Percentiles rank a stretch among this genome's conserved stretches.
Evolutionary conservation across 2,329 filamentous ascomycete species (phyloP).

Genomic region (Fusarium sp.): DNA sequence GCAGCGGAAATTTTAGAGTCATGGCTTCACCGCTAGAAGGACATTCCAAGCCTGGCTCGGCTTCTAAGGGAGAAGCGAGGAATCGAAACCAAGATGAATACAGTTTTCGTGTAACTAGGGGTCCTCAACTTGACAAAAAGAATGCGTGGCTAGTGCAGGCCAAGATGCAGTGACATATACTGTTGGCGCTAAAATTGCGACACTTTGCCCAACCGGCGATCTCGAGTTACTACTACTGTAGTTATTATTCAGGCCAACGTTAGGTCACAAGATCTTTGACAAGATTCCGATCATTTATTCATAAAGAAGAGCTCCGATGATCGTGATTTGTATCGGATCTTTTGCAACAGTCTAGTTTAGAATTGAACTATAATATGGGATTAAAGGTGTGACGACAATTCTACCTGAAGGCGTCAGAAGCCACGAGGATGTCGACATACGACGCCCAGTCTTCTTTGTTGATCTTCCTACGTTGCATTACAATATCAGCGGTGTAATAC

Average conservation of each 20-base stretch:
- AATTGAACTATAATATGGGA: not conserved
- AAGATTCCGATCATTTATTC: not conserved
- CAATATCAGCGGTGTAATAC: not conserved
- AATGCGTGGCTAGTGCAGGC: slow-evolving; percentile 34
- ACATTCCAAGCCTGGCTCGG: slow-evolving; percentile 13
- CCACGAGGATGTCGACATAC: slow-evolving; percentile 46
- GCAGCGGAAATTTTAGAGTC: not conserved
- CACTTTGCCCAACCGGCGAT: slow-evolving; percentile 9
- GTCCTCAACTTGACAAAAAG: slow-evolving; percentile 9
- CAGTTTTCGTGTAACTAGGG: slow-evolving; percentile 25
- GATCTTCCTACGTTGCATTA: slow-evolving; percentile 7
- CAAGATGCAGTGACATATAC: slow-evolving; percentile 29
- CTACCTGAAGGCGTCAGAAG: slow-evolving; percentile 39
- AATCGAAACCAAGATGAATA: slow-evolving; percentile 13
- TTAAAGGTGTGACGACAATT: slow-evolving; percentile 10
- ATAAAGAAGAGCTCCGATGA: not conserved
- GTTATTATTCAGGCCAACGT: not conserved
- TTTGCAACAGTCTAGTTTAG: not conserved
- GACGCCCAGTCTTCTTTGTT: slow-evolving; percentile 20
- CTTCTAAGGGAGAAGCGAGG: not conserved
- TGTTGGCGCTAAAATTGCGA: slow-evolving; percentile 37
- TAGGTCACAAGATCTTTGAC: slow-evolving; percentile 1
- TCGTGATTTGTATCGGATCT: not conserved
- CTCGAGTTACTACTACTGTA: not conserved
- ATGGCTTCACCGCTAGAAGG: slow-evolving; percentile 29